Conservation (phyloP, 176 grass and related monocot species). For the Aegilops tauschii region DNA sequence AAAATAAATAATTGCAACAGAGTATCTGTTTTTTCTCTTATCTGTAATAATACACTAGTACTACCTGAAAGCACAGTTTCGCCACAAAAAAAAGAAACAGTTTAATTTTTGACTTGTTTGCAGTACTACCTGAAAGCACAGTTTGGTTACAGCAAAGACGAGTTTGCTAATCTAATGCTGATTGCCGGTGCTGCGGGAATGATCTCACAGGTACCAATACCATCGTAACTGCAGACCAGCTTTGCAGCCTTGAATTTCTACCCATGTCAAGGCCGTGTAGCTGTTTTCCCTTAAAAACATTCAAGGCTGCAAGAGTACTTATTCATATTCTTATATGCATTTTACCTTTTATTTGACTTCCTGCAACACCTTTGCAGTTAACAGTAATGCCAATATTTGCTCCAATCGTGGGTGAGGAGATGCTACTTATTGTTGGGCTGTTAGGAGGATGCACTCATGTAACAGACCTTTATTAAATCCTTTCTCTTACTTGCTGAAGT, state of each 20-base stretch:
- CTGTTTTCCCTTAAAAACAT: not conserved
- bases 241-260: not conserved
- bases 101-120: conserved; percentile 6
- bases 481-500: not conserved
- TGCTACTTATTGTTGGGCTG: conserved; percentile 70
- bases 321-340: not conserved
- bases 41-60: conserved; percentile 35
- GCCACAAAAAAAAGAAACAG: not conserved
- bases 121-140: conserved; percentile 91
- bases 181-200: conserved; percentile 62
- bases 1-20: not conserved
- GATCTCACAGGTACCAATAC: conserved; percentile 64
- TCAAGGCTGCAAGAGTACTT: not conserved
- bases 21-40: not conserved
- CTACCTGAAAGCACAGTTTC: conserved; percentile 76
- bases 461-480: conserved; percentile 25
- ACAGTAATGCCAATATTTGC: conserved; percentile 80
- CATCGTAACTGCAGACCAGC: not conserved
- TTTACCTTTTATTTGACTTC: not conserved
- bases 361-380: conserved; percentile 47
- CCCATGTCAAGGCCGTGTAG: not conserved
- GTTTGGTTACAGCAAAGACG: conserved; percentile 88
- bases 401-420: conserved; percentile 71
- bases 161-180: conserved; percentile 83
- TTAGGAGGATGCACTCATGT: conserved; percentile 75